Evolutionary conservation across 192 early-diverging fungal species (phyloP), one percentile per base, ranked within the genome.

Genomic region (Umbelopsis isabellina): DNA sequence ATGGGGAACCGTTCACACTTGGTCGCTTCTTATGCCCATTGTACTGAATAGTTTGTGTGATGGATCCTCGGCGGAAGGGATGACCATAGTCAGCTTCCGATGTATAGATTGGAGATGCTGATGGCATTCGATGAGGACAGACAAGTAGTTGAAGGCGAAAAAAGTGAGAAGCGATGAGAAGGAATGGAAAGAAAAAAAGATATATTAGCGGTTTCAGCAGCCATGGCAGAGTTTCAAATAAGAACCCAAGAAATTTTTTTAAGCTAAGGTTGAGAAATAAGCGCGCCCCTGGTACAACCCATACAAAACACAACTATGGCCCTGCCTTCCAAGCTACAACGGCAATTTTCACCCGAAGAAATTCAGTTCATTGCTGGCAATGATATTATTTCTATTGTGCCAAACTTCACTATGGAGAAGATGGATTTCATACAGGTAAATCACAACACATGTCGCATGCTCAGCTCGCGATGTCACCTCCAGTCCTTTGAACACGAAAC

Each of bases 281-380:
- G 37, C 37, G 6, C 37, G 37, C 37, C 37, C 37, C 37, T 41
- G 37, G 37, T 41, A 21, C 48, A 20, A 37, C 22, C 6, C 13
- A 21, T 61, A 61, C 25, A 45, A 23, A 13, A 20, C n/a, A 65
- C 27, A 30, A 30, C n/a, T 33, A 86, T 86, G 84, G 84, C 82
- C 33, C 66, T 86, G 25, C 80, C 84, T 22, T 46, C 73, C 16
- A 67, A 73, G 30, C 70, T 82, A n/a, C 77, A 79, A 67, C 70
- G 64, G 23, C 72, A 77, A 44, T 82, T 97, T 51, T 89, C 92
- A 0, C 93, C 93, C 48, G 85, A 85, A 23, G 93, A 96, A 77
- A 85, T 95, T 51, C 93, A 96, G 69, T 96, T 96, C 78, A 65
- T 95, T 37, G 93, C 93, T 10, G 92, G 93, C 69, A 88, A 87